These are phyloP conservation scores for Trichophyton benhamiae DNA, from an alignment of 2,329 filamentous ascomycete genomes.

Conservation along the genomic window DNA sequence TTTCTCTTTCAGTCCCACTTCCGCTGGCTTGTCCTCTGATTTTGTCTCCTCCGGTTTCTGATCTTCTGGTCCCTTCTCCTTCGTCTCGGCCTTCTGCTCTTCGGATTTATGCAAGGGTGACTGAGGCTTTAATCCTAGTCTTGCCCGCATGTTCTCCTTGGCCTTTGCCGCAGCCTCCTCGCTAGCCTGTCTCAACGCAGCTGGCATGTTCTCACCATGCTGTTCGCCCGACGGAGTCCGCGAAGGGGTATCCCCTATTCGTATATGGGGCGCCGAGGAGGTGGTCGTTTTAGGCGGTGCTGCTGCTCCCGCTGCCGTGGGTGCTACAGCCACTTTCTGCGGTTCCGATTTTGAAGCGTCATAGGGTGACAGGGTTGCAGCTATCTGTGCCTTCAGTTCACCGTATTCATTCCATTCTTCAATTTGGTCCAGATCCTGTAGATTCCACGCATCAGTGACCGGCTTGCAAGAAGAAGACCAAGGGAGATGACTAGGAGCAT, in stretches of 20 bases:
- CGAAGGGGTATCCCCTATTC: constrained; percentile 30
- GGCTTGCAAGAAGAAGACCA: background rate
- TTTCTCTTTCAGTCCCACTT: constrained; percentile 11
- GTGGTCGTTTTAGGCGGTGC: constrained; percentile 18
- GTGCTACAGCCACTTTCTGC: constrained; percentile 17
- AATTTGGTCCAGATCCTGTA: constrained; percentile 77
- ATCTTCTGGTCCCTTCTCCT: background rate
- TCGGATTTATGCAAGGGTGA: constrained; percentile 10
- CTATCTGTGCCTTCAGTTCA: constrained; percentile 76
- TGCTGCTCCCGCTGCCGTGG: constrained; percentile 13
- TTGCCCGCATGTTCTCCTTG: constrained; percentile 19
- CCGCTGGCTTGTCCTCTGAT: constrained; percentile 13
- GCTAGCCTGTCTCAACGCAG: constrained; percentile 34
- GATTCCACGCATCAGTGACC: background rate
- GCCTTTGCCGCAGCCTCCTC: constrained; percentile 28
- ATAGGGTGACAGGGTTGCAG: constrained; percentile 15
- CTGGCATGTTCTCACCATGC: constrained; percentile 27
- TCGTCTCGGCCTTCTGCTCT: constrained; percentile 10
- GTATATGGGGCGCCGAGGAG: constrained; percentile 24
- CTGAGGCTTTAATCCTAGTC: constrained; percentile 8
- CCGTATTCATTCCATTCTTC: constrained; percentile 99
- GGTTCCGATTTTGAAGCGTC: constrained; percentile 15
- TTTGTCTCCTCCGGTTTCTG: background rate
- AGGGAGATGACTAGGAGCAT: background rate
- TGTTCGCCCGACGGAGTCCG: constrained; percentile 21